Base-by-base conservation (phyloP, 768 basidiomycete genomes). In the Tulasnella sp. region DNA sequence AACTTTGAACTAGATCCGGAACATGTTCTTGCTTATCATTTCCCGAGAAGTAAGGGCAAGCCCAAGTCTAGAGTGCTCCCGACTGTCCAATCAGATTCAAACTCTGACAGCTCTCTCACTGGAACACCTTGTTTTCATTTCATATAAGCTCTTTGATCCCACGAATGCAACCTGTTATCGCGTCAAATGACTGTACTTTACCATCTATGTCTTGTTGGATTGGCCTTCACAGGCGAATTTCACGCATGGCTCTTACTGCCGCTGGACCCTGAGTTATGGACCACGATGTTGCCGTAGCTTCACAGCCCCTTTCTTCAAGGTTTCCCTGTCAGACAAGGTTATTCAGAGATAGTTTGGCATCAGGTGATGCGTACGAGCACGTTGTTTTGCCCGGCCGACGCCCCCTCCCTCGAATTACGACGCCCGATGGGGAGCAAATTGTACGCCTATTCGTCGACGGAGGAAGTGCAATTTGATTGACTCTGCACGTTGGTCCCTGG, bases 1-100 rank as follows among this genome's bases (percentile, higher is more conserved):
- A 67, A 67, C 61, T 67, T 26, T 32, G 61, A 67, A 67, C 9
- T 26, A 67, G 61, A 67, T 67, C 61, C 61, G 48, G 48, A 51
- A 51, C 48, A 51, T 51, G 48, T 51, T 51, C 9, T 51, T 44
- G 48, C 48, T 51, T 51, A 51, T 51, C 48, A 51, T 51, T 51
- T 51, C 48, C 48, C 48, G 48, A 51, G 23, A 20, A 18, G 48
- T 51, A 51, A 18, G 20, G 48, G 48, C 42, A 15, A n/a, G 46
- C 15, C 48, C 48, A 23, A 51, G 48, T 51, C 48, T 51, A 51
- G 48, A 51, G 48, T 51, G 48, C 48, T 51, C 48, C 48, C 48
- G 48, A 51, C 48, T 51, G 23, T 10, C 48, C 48, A 51, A 51
- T 51, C 48, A 51, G 23, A 23, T 51, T 51, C 15, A 51, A 51